Evolutionary conservation across 345 rosid genomes (phyloP).

Genomic region (Excoecaria cochinchinensis): DNA sequence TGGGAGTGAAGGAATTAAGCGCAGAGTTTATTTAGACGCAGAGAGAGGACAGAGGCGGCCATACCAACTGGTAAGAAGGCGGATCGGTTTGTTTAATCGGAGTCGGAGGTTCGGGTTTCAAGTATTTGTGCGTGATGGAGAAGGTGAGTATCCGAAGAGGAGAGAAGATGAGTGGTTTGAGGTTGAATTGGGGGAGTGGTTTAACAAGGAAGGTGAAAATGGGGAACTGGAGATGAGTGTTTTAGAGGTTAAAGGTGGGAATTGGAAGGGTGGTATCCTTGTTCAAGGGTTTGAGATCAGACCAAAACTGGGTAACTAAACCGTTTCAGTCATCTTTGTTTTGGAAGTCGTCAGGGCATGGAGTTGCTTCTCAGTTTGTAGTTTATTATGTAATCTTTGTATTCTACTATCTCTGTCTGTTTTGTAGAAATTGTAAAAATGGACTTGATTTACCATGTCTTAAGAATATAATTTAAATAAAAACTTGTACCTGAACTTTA

Average conservation of each 20-base stretch:
- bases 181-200: conserved; percentile 55
- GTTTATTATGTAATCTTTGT: too few species aligned
- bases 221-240: conserved; percentile 47
- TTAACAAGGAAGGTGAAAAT: conserved; percentile 23
- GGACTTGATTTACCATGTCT: too few species aligned
- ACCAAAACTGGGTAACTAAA: conserved; percentile 23
- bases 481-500: too few species aligned
- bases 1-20: not conserved
- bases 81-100: not conserved
- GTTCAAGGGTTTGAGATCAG: conserved; percentile 62
- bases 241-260: conserved; percentile 38
- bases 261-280: conserved; percentile 60
- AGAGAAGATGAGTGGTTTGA: conserved; percentile 72
- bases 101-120: not conserved
- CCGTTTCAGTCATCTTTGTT: too few species aligned
- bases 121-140: not conserved
- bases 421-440: too few species aligned
- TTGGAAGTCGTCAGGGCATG: too few species aligned
- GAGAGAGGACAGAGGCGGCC: conserved; percentile 7
- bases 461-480: too few species aligned
- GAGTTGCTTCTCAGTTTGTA: too few species aligned
- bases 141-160: conserved; percentile 25
- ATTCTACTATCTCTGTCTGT: too few species aligned
- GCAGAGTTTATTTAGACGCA: conserved; percentile 14
- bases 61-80: not conserved